These are phyloP conservation scores for Yarrowia keelungensis DNA, from an alignment of 805 yeast species.

Conservation along the genomic window DNA sequence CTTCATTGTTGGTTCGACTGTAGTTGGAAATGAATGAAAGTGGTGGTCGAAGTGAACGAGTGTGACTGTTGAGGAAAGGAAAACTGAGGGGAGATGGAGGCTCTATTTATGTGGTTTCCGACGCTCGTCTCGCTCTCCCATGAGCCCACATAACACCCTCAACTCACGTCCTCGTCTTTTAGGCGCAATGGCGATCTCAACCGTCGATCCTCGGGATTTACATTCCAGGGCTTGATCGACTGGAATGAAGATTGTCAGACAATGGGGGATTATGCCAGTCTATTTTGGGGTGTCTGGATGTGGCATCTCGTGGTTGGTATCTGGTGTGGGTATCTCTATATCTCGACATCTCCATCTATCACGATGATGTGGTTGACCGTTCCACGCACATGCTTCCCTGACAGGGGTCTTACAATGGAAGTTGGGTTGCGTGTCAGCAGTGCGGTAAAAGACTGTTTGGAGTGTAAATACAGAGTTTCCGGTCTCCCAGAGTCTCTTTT, in stretches of 20 bases:
- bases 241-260: neutral
- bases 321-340: too few relatives aligned
- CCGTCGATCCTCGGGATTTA: conserved; percentile 22
- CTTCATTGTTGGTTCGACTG: conserved; percentile 30
- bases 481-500: neutral
- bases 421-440: neutral
- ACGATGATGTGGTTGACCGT: too few relatives aligned
- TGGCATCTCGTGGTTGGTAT: neutral
- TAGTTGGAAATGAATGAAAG: conserved; percentile 28
- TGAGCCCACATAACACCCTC: too few relatives aligned
- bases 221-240: conserved; percentile 33
- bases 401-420: conserved; percentile 8
- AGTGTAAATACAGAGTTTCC: neutral
- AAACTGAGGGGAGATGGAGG: neutral
- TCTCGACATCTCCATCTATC: too few relatives aligned
- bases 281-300: neutral
- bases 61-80: conserved; percentile 24
- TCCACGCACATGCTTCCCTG: neutral
- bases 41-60: conserved; percentile 31
- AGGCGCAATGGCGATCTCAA: conserved; percentile 33
- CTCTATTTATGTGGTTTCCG: conserved; percentile 21
- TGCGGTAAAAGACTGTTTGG: conserved; percentile 19
- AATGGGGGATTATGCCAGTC: neutral
- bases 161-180: conserved; percentile 11
- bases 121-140: too few relatives aligned